Evolutionary conservation across 768 basidiomycete species (phyloP), one percentile per base, ranked within the genome.

Genomic region (Coprinellus micaceus): DNA sequence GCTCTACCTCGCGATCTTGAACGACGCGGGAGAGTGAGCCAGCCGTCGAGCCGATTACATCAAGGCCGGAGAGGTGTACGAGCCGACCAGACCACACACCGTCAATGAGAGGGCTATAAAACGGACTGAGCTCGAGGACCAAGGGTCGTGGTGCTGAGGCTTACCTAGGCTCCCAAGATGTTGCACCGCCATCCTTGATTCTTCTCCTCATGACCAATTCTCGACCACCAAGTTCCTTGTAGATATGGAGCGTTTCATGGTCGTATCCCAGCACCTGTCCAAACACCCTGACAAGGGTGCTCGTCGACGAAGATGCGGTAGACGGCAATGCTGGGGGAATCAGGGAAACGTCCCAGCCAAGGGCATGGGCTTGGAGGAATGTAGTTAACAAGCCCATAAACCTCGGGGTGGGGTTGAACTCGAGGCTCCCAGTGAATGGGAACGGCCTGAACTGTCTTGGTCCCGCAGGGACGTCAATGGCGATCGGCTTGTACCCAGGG

Each of bases 171-270:
- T 83, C 82, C 80, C 80, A 82, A 46, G 69, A 71, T 4, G 80
- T 86, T 11, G 82, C 81, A 19, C 84, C 84, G 10, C 77, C 82
- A 21, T 82, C 77, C 58, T 77, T 72, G 39, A 86, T 79, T 63
- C 72, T 77, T 33, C 85, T 67, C 24, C 85, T 71, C 85, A 88
- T 86, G 22, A 85, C 64, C 21, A 88, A 64, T 69, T 86, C 85
- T 17, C 85, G 67, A 7, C 85, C 85, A 7, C 85, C 84, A 6
- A 86, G 68, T 58, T 86, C 85, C 66, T 86, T 88, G 65, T 85
- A 88, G 73, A 86, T 72, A 57, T 86, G 83, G 10, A 85, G 65
- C 2, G 77, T 78, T 58, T 86, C 84, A 0, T 73, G 64, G 12
- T 83, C 81, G 63, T 86, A 88, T 0, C 85, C 85, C 0, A 88